A percentile compares a stretch with the other conserved stretches of the same genome.
Evolutionary conservation across 108 stramenopile genomes (phyloP).

Genomic region (Schizochytrium sp.): DNA sequence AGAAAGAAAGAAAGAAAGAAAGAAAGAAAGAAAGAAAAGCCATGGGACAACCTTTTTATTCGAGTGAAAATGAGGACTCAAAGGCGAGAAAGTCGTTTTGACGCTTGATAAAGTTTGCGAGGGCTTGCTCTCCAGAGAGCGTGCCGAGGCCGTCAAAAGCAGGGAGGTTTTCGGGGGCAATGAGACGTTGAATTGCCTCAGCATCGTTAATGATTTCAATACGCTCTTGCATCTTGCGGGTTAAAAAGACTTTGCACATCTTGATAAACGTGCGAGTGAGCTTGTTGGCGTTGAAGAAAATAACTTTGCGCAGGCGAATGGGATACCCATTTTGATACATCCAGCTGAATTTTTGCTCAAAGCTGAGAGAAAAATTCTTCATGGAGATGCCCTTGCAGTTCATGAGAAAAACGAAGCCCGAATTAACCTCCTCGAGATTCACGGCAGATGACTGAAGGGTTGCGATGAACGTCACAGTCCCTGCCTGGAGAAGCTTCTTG

Average conservation of each 20-base stretch:
- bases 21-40: too few species aligned
- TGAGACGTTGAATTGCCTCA: background rate
- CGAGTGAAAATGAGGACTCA: background rate
- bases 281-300: background rate
- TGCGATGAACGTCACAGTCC: too few species aligned
- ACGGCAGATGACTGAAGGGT: background rate
- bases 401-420: background rate
- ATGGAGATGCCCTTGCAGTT: background rate
- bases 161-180: background rate
- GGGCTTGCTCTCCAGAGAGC: background rate
- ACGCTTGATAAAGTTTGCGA: background rate
- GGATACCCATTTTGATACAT: background rate
- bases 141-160: background rate
- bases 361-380: background rate
- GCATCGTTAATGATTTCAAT: background rate
- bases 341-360: background rate
- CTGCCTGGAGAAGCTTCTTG: background rate
- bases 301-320: background rate
- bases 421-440: background rate
- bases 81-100: background rate
- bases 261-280: background rate
- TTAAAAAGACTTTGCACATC: background rate
- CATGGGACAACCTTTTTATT: background rate
- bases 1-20: too few species aligned
- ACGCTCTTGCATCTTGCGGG: background rate